Base-by-base conservation (phyloP, 2,329 filamentous ascomycete species). In the Cyphellophora attinorum region DNA sequence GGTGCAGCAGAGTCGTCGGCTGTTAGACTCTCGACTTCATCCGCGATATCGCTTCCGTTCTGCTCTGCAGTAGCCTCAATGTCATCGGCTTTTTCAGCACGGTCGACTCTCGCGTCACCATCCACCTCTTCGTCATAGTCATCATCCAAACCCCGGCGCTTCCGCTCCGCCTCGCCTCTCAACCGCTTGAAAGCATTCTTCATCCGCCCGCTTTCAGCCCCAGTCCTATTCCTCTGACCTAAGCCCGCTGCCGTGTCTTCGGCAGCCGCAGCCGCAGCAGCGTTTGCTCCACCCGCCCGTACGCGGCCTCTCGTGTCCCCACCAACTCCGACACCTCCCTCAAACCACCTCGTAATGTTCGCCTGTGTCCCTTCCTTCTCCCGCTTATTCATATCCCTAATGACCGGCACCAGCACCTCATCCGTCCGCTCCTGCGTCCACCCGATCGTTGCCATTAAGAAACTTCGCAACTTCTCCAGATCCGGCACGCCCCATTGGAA, bases 401-500 rank as follows among this genome's bases (percentile, higher is more conserved):
- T 91, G 2, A 98, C 93, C 0, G 91, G 91, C 2, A 98, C 85
- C 2, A 98, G 72, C 2, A 98, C 83, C 58, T 98, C 91, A 51
- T 98, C 91, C 0, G 89, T 96, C 5, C 86, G 71, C 57, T 96
- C 89, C 55, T 82, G 79, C 35, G 70, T 78, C 91, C 91, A 98
- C 0, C 91, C 91, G 47, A 98, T 85, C 2, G 89, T 95, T 2
- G 74, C 67, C 82, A 93, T 94, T 23, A 98, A 66, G 51, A 91
- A 98, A 16, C 71, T 68, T 5, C 93, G 67, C 42, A 98, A 63
- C 0, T 85, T 84, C 41, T 91, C 84, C 1, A 98, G 69, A 53
- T 98, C 89, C 0, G 91, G 91, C 0, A 95, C 83, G 18, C 91
- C 91, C 91, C 93, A 98, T 55, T 91, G 83, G 53, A 98, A 98